phyloP scores from a whole-genome alignment of 2,329 filamentous ascomycete species.

The Juglanconis juglandina region DNA sequence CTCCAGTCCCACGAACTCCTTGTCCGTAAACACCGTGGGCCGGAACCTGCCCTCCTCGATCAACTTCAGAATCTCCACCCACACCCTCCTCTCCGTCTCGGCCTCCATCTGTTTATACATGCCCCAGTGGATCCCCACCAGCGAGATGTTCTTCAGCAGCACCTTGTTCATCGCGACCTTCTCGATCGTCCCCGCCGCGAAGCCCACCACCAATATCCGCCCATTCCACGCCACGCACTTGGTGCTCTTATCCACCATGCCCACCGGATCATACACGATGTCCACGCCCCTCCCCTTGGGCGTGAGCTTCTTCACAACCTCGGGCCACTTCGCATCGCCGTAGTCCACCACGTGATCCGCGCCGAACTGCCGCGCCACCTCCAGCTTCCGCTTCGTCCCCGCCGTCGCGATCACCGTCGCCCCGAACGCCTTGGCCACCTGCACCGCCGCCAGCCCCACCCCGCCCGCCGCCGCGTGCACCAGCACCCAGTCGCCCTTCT shows the following conservation, averaged over 20 bases:
- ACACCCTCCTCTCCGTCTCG: conserved; percentile 68
- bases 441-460: conserved; percentile 86
- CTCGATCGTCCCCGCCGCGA: conserved; percentile 82
- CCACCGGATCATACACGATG: conserved; percentile 93
- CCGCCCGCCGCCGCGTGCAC: conserved; percentile 91
- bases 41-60: conserved; percentile 75
- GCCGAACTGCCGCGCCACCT: conserved; percentile 75
- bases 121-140: conserved; percentile 92
- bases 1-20: conserved; percentile 79
- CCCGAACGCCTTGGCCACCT: conserved; percentile 87
- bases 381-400: conserved; percentile 73
- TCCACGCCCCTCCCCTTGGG: conserved; percentile 73
- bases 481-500: conserved; percentile 79
- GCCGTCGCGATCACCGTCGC: conserved; percentile 93
- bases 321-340: conserved; percentile 59
- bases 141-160: conserved; percentile 84
- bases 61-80: conserved; percentile 76
- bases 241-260: conserved; percentile 79
- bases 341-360: conserved; percentile 85
- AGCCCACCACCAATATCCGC: conserved; percentile 81
- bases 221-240: conserved; percentile 96
- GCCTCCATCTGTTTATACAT: conserved; percentile 73
- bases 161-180: conserved; percentile 92
- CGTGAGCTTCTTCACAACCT: conserved; percentile 71
- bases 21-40: conserved; percentile 78